phyloP scores from a whole-genome alignment of 257 asterid genomes.

The Solanum boliviense region DNA sequence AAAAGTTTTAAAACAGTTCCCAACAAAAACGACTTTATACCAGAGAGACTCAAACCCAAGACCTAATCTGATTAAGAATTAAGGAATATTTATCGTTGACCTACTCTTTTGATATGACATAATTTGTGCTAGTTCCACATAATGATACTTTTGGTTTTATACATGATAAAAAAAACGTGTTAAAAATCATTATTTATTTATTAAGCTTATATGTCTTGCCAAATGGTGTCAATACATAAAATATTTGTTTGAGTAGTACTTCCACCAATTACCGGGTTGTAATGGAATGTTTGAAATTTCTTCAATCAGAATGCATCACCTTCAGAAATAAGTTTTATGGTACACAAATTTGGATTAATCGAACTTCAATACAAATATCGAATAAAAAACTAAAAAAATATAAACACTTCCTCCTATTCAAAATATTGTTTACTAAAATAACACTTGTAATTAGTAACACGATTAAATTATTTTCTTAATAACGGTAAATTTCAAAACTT shows the following conservation, averaged over 20 bases:
- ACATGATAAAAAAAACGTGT: background rate
- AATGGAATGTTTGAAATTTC: background rate
- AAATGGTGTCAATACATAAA: background rate
- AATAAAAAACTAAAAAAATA: background rate
- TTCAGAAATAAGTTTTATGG: background rate
- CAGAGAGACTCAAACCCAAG: background rate
- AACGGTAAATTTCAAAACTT: background rate
- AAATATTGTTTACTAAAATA: background rate
- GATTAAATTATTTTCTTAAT: background rate
- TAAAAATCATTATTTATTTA: background rate
- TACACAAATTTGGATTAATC: background rate
- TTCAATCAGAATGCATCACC: rapidly evolving
- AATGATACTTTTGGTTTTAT: background rate
- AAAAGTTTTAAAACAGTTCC: no score
- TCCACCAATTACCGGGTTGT: background rate
- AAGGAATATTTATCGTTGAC: background rate
- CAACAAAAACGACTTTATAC: no score
- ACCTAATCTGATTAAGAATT: no score
- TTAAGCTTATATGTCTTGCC: background rate
- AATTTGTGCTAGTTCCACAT: background rate
- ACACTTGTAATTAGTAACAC: background rate
- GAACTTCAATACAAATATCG: background rate
- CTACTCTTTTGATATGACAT: background rate
- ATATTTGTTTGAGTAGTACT: background rate
- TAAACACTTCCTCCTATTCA: background rate